phyloP scores from a whole-genome alignment of 305 asterid genomes.

The Solanum aculeatissimum region DNA sequence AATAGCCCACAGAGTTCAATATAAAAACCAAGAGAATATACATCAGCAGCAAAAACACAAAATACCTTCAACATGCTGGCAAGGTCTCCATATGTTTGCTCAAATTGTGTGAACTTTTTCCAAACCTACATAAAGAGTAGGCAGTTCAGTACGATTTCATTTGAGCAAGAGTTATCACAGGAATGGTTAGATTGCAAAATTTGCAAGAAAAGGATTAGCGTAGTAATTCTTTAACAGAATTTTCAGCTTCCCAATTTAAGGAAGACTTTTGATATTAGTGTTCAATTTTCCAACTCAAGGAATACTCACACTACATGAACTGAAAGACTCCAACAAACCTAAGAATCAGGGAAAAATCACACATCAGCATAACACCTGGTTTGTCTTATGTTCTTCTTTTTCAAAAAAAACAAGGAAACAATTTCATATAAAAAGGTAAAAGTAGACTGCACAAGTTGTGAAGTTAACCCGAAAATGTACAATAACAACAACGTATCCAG shows the following conservation, averaged over 20 bases:
- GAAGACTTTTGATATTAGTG: neutral
- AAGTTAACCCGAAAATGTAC: neutral
- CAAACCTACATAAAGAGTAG: conserved; percentile 53
- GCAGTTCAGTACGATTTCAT: neutral
- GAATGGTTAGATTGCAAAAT: neutral
- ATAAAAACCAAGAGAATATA: neutral
- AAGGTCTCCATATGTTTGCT: conserved; percentile 97
- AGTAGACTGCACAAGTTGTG: neutral
- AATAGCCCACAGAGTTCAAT: neutral
- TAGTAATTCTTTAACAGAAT: neutral
- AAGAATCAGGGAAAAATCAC: neutral
- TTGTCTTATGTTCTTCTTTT: neutral
- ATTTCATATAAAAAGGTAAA: neutral
- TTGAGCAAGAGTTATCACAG: neutral
- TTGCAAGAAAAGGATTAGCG: neutral
- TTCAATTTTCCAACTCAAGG: neutral
- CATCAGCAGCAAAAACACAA: neutral
- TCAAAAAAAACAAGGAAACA: neutral
- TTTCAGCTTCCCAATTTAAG: neutral
- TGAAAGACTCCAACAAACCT: neutral
- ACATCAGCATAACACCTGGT: neutral
- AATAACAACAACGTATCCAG: neutral
- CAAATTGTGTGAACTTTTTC: conserved; percentile 76
- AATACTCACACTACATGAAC: neutral
- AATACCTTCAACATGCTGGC: conserved; percentile 89